Evolutionary conservation across 164 flowering plant species (phyloP).

Genomic region (Warburgia ugandensis): DNA sequence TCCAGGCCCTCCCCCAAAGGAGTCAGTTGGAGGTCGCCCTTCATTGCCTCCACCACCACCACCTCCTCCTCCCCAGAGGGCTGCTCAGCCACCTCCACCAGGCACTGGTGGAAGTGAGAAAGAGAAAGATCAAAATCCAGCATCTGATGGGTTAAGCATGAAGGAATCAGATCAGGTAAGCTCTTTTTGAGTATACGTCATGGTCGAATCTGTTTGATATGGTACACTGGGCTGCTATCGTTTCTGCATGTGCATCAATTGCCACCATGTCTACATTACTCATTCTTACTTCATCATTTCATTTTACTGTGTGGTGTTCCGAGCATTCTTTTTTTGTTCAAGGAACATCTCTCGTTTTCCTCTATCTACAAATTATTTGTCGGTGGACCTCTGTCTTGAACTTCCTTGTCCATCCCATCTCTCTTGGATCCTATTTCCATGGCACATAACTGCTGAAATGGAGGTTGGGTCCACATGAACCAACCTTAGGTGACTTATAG

Average conservation of each 20-base stretch:
- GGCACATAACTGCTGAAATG: no score
- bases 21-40: constrained; percentile 32
- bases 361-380: no score
- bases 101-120: constrained; percentile 39
- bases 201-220: background rate
- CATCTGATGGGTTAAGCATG: constrained; percentile 27
- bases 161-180: constrained; percentile 41
- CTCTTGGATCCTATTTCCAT: no score
- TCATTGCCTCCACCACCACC: constrained; percentile 40
- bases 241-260: no score
- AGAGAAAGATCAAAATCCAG: constrained; percentile 29
- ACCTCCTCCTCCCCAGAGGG: constrained; percentile 42
- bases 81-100: constrained; percentile 70
- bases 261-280: no score
- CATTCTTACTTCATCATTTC: no score
- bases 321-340: no score
- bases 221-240: no score
- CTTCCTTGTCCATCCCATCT: no score
- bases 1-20: constrained; percentile 70
- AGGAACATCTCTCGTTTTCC: no score
- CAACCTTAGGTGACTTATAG: constrained; percentile 3
- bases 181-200: background rate
- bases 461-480: background rate
- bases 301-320: no score
- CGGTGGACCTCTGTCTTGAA: no score